phyloP scores from a whole-genome alignment of 306 rosid species.

The Trichosanthes truncata region DNA sequence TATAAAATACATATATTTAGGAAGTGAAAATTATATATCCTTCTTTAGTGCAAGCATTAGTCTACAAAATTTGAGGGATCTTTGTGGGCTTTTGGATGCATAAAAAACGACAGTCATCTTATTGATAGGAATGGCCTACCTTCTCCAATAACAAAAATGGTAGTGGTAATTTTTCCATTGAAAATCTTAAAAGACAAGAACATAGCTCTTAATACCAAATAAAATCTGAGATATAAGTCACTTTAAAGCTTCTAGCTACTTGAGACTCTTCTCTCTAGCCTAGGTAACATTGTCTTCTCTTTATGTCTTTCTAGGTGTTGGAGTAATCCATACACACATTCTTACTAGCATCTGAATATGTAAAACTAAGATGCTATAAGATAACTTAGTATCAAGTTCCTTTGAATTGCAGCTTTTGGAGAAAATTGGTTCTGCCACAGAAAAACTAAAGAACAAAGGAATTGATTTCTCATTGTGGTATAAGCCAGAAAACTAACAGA shows the following conservation, averaged over 20 bases:
- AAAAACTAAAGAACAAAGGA: slow-evolving; percentile 52
- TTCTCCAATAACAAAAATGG: not conserved
- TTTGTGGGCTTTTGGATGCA: not conserved
- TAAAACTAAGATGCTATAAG: not conserved
- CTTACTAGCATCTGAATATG: not conserved
- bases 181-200: not conserved
- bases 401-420: slow-evolving; percentile 58
- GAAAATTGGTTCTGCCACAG: slow-evolving; percentile 78
- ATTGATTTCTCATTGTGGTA: slow-evolving; percentile 80
- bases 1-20: not conserved
- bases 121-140: not conserved
- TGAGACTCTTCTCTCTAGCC: not conserved
- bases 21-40: not conserved
- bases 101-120: not conserved
- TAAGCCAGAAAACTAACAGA: slow-evolving; percentile 67
- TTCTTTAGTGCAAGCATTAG: not conserved
- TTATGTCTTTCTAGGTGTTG: not conserved
- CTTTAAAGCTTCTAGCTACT: not conserved
- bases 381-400: not conserved
- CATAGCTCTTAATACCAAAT: not conserved
- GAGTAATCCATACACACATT: not conserved
- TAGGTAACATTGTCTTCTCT: not conserved
- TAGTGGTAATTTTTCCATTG: not conserved
- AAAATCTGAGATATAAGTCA: not conserved
- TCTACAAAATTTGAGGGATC: not conserved